Evolutionary conservation across 1,284 basidiomycete genomes (phyloP), one percentile per base, ranked within the genome.

Genomic region (Volvariella surrecta): DNA sequence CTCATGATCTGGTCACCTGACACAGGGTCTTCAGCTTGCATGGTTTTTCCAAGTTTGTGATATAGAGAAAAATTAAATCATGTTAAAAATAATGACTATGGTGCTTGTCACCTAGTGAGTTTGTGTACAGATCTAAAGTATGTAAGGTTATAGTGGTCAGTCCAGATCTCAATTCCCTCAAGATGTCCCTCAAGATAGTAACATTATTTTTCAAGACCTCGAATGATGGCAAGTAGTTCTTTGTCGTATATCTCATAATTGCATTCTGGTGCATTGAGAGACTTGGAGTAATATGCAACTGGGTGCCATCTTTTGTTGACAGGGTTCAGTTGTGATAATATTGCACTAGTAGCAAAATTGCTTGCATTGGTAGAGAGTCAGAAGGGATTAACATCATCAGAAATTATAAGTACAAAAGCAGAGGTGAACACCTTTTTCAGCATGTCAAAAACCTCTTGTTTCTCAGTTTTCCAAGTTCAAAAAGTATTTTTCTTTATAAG

Each of bases 111-210:
- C 0, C 57, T 45, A 21, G 59, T 69, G 0, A 74, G 54, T 3
- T 62, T 56, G 21, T 66, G 57, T 0, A 61, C 45, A 0, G 51
- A 56, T 7, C 46, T 28, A 54, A 66, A 74, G 43, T 69, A 70
- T 19, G 59, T 53, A 0, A 74, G 59, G 46, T 71, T 71, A 11
- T 61, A 56, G 47, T 76, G 71, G 48, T 76, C 67, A 0, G 64
- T 60, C 40, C 53, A 53, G 17, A 73, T 53, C 1, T 48, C 51
- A 19, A 66, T 46, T 15, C 45, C 18, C 0, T 57, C 24, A 3
- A n/a, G 10, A 1, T 50, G 35, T 11, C 66, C 66, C 47, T 58
- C 42, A 0, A 67, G 47, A 44, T 64, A 67, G 28, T 68, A 61
- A 17, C 58, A 35, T 70, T 66, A 76, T 39, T 60, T 50, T 20